Evolutionary conservation across 306 rosid genomes (phyloP).

Genomic region (Gillenia trifoliata): DNA sequence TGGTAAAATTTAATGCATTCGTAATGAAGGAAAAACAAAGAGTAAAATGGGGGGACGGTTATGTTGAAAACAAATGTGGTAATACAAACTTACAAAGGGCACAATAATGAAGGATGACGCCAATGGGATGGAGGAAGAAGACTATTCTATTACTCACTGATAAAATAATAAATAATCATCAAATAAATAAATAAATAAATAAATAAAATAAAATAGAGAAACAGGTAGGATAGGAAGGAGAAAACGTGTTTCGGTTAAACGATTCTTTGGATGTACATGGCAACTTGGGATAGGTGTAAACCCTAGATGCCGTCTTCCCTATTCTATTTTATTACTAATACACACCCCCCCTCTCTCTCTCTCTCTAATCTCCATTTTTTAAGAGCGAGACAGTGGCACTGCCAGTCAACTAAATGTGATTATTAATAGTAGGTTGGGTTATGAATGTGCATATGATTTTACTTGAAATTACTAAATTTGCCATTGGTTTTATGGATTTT

Average conservation of each 20-base stretch:
- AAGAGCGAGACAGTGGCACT: background rate
- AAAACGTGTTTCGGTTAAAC: constrained; percentile 36
- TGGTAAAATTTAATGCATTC: background rate
- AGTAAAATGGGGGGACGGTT: background rate
- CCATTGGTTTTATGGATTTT: background rate
- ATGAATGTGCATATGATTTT: background rate
- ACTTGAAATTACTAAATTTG: constrained; percentile 8
- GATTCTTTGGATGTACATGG: constrained; percentile 27
- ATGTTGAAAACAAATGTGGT: background rate
- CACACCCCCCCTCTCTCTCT: background rate
- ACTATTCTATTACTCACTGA: background rate
- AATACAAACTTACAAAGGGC: background rate
- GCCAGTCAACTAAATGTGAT: constrained; percentile 15
- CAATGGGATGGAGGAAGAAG: background rate
- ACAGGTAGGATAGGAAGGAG: background rate
- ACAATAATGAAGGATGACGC: constrained; percentile 6
- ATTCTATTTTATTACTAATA: background rate
- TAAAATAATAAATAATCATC: no score
- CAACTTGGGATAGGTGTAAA: constrained; percentile 15
- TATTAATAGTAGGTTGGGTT: background rate
- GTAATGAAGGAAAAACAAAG: background rate
- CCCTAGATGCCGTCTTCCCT: constrained; percentile 17
- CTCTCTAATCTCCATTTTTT: background rate
- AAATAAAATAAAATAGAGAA: background rate
- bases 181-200: background rate